phyloP scores from a whole-genome alignment of 225 moss, liverwort and hornwort genomes.

The Bryum argenteum region DNA sequence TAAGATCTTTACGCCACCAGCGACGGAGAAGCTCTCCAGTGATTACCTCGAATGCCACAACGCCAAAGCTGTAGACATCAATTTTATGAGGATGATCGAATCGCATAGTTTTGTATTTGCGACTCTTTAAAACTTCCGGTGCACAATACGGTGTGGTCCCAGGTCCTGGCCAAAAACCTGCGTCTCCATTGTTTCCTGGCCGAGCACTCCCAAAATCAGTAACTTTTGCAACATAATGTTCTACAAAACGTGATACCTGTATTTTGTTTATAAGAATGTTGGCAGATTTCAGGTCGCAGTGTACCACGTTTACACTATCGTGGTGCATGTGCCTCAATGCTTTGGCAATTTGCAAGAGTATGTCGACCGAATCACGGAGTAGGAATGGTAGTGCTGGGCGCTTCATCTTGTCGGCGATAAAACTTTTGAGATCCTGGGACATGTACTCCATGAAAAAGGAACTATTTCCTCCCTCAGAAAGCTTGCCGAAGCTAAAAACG shows the following conservation, averaged over 20 bases:
- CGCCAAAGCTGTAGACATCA: too few species aligned
- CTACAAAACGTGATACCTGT: not conserved
- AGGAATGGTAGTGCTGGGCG: slow-evolving; percentile 33
- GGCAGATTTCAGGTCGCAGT: slow-evolving; percentile 27
- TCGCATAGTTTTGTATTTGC: too few species aligned
- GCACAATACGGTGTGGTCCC: slow-evolving; percentile 13
- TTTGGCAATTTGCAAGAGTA: slow-evolving; percentile 32
- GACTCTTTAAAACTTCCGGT: slow-evolving; percentile 29
- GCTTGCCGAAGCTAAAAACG: slow-evolving; percentile 25
- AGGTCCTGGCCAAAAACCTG: not conserved
- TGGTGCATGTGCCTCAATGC: slow-evolving; percentile 35
- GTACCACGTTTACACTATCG: slow-evolving; percentile 25
- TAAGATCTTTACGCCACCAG: too few species aligned
- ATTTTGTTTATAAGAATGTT: slow-evolving; percentile 36
- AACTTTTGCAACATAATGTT: slow-evolving; percentile 28
- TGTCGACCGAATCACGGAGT: slow-evolving; percentile 16
- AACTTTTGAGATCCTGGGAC: slow-evolving; percentile 9
- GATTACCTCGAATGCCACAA: too few species aligned
- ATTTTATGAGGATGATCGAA: too few species aligned
- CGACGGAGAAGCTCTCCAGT: too few species aligned
- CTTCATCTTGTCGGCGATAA: slow-evolving; percentile 9
- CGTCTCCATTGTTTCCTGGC: not conserved
- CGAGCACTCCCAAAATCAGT: slow-evolving; percentile 40
- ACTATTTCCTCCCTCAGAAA: not conserved
- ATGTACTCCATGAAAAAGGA: slow-evolving; percentile 35